A percentile compares a stretch with the other conserved stretches of the same genome.
Conservation (phyloP, 2,329 filamentous ascomycete genomes). For the Septoria linicola region DNA sequence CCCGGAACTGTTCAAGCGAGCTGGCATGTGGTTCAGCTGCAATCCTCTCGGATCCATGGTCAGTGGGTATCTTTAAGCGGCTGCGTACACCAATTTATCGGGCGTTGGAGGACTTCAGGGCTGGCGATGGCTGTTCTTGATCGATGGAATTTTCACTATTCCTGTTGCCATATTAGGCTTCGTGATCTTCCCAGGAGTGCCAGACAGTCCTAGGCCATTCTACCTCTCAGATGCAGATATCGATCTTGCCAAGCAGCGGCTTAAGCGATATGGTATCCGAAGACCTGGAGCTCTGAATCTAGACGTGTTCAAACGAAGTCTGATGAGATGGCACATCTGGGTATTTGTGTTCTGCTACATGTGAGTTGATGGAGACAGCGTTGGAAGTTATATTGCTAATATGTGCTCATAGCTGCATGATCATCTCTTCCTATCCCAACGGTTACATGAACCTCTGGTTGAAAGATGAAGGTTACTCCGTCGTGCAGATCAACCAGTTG, state of each 20-base stretch:
- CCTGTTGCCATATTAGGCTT: constrained; percentile 12
- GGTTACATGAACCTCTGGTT: constrained; percentile 25
- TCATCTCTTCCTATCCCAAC: constrained; percentile 13
- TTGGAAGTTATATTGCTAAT: background rate
- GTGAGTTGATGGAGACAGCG: background rate
- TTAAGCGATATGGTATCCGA: constrained; percentile 6
- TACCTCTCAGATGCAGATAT: constrained; percentile 4
- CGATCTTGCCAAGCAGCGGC: constrained; percentile 4
- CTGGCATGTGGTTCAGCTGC: constrained; percentile 59
- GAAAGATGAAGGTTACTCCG: constrained; percentile 22
- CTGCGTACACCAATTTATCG: constrained; percentile 46
- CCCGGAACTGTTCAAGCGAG: constrained; percentile 60
- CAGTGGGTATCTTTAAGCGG: constrained; percentile 61
- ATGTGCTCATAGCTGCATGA: constrained; percentile 21
- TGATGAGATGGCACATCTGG: constrained; percentile 16
- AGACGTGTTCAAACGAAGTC: constrained; percentile 13
- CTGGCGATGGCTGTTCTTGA: constrained; percentile 56
- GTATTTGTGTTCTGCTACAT: constrained; percentile 14
- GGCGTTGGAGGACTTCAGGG: constrained; percentile 51
- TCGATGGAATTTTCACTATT: constrained; percentile 54
- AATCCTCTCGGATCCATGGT: constrained; percentile 62
- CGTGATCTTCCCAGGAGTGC: constrained; percentile 16
- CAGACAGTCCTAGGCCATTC: constrained; percentile 7
- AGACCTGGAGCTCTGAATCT: constrained; percentile 8
- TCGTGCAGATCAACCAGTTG: constrained; percentile 18